Percentiles rank a stretch among this genome's conserved stretches.
Evolutionary conservation across 1,139 yeast species (phyloP).

Genomic region (Sugiyamaella xylanicola): DNA sequence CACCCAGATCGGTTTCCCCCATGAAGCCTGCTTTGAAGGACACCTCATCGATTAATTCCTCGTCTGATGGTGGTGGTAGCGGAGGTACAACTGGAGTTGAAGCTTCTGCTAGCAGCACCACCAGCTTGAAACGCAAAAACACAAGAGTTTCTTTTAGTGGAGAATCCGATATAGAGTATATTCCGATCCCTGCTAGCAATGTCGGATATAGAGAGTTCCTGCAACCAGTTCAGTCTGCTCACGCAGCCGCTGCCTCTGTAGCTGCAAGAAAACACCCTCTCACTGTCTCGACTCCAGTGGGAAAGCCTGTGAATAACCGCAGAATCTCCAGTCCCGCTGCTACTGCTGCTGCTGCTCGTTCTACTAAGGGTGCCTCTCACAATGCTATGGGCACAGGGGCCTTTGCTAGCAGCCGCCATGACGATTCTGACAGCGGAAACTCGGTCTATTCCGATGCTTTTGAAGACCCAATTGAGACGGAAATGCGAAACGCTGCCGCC

Average conservation of each 20-base stretch:
- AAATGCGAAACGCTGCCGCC: slow-evolving; percentile 13
- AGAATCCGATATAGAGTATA: slow-evolving; percentile 19
- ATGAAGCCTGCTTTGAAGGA: slow-evolving; percentile 40
- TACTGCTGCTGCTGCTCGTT: slow-evolving; percentile 31
- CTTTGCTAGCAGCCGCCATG: slow-evolving; percentile 17
- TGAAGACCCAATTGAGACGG: slow-evolving; percentile 28
- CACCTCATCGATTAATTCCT: slow-evolving; percentile 28
- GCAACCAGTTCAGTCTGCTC: slow-evolving; percentile 12
- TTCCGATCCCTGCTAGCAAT: slow-evolving; percentile 10
- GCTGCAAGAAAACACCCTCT: slow-evolving; percentile 24
- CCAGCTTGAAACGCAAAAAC: slow-evolving; percentile 17
- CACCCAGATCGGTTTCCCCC: slow-evolving; percentile 37
- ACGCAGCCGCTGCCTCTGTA: slow-evolving; percentile 19
- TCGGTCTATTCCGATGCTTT: slow-evolving; percentile 37
- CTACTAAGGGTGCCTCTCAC: slow-evolving; percentile 18
- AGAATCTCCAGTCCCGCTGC: slow-evolving; percentile 23
- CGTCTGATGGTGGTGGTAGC: slow-evolving; percentile 21
- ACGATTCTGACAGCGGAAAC: slow-evolving; percentile 34
- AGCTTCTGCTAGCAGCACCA: not conserved
- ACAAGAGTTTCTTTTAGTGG: slow-evolving; percentile 27
- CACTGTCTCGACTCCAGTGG: slow-evolving; percentile 9
- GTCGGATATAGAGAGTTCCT: slow-evolving; percentile 17
- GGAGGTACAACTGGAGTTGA: slow-evolving; percentile 7
- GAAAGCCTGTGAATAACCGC: slow-evolving; percentile 4
- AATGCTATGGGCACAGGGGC: slow-evolving; percentile 20